Percentiles rank a stretch among this genome's conserved stretches.
phyloP scores from a whole-genome alignment of 148 eudicot species.

The Fagopyrum homotropicum region DNA sequence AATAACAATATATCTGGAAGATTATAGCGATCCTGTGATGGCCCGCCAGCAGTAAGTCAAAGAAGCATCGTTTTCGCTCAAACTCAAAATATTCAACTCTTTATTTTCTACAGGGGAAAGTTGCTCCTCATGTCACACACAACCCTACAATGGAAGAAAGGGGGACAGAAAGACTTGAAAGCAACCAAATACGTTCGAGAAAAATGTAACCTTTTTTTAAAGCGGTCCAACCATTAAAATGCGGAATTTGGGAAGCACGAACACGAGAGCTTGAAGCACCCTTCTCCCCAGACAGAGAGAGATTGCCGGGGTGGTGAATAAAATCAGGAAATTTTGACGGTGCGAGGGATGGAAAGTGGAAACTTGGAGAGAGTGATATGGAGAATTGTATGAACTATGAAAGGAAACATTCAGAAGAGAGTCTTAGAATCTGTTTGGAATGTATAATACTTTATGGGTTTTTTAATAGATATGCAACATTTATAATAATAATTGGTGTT shows the following conservation, averaged over 20 bases:
- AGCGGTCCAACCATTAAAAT: background rate
- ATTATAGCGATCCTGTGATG: slow-evolving; percentile 4
- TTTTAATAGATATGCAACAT: no score
- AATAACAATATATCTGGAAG: background rate
- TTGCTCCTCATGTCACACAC: slow-evolving; percentile 6
- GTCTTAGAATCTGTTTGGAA: no score
- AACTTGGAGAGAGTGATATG: background rate
- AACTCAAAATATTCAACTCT: background rate
- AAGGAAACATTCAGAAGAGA: background rate
- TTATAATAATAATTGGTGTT: no score
- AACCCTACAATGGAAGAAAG: slow-evolving; percentile 1
- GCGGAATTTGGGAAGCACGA: background rate
- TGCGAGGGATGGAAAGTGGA: background rate
- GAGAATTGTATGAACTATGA: background rate
- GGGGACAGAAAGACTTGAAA: background rate
- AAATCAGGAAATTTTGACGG: background rate
- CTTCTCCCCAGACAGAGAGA: background rate
- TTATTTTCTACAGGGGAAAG: background rate
- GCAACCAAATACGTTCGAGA: background rate
- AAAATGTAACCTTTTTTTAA: background rate
- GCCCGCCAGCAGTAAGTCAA: slow-evolving; percentile 7
- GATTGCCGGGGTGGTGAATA: background rate
- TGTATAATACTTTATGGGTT: no score
- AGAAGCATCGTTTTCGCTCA: slow-evolving; percentile 5
- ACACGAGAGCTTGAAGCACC: background rate